These are phyloP conservation scores for Fusarium hostae DNA, from an alignment of 2,329 filamentous ascomycete species.

Conservation along the genomic window DNA sequence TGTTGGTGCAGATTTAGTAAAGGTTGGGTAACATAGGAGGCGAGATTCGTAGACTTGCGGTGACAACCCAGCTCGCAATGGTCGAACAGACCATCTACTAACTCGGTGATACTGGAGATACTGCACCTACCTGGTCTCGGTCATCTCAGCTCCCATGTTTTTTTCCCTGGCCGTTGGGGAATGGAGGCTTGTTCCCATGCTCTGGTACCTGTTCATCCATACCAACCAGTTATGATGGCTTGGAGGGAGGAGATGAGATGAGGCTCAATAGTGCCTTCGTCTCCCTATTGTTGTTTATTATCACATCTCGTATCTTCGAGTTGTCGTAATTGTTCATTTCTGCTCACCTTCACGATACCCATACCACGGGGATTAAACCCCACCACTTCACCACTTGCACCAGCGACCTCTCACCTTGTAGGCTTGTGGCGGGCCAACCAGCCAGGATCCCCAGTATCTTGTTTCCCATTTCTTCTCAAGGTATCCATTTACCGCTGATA, in stretches of 20 bases:
- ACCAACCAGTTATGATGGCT: constrained; percentile 9
- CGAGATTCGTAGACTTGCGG: constrained; percentile 15
- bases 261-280: constrained; percentile 16
- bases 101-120: constrained; percentile 17
- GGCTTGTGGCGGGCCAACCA: constrained; percentile 42
- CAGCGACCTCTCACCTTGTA: constrained; percentile 39
- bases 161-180: constrained; percentile 26
- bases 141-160: constrained; percentile 23
- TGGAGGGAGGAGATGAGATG: constrained; percentile 20
- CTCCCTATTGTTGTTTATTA: constrained; percentile 22
- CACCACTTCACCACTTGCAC: constrained; percentile 33
- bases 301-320: constrained; percentile 24
- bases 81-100: constrained; percentile 3
- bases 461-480: background rate
- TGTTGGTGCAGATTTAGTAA: constrained; percentile 3
- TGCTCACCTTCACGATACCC: constrained; percentile 17
- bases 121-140: constrained; percentile 6
- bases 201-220: background rate
- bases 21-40: background rate
- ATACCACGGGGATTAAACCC: constrained; percentile 35
- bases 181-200: constrained; percentile 28
- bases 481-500: constrained; percentile 21
- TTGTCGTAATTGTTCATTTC: constrained; percentile 45
- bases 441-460: constrained; percentile 34
- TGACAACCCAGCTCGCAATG: constrained; percentile 16